phyloP scores from a whole-genome alignment of 192 early-diverging fungal species.

The Dimargaris verticillata region DNA sequence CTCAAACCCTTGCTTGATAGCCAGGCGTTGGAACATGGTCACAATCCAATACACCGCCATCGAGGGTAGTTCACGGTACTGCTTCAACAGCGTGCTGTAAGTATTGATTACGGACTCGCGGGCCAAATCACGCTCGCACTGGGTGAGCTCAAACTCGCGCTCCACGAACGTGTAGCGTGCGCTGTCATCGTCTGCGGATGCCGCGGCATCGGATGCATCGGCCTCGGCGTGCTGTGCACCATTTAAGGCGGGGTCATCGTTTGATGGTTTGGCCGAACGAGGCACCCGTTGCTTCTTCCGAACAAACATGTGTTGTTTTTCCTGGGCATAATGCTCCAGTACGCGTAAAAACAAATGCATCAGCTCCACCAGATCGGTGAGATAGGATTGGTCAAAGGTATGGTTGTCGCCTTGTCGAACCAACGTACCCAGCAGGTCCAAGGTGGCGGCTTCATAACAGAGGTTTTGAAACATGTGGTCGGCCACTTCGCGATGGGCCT shows the following conservation, averaged over 20 bases:
- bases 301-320: background rate
- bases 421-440: background rate
- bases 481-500: background rate
- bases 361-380: background rate
- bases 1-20: slow-evolving; percentile 5
- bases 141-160: slow-evolving; percentile 1
- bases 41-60: slow-evolving; percentile 7
- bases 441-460: slow-evolving; percentile 7
- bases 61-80: slow-evolving; percentile 1
- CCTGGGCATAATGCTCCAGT: background rate
- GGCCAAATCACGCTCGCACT: slow-evolving; percentile 3
- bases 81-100: background rate
- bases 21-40: slow-evolving; percentile 6
- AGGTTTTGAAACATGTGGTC: slow-evolving; percentile 2
- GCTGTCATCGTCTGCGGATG: background rate
- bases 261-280: background rate
- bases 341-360: slow-evolving; percentile 6
- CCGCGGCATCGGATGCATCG: background rate
- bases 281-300: background rate
- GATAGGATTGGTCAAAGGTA: background rate
- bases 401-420: background rate
- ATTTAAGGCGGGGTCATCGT: background rate
- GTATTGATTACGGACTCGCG: background rate
- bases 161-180: background rate
- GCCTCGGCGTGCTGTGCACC: background rate